Evolutionary conservation across 768 basidiomycete species (phyloP), one percentile per base, ranked within the genome.

Genomic region (Sarcomyxa edulis): DNA sequence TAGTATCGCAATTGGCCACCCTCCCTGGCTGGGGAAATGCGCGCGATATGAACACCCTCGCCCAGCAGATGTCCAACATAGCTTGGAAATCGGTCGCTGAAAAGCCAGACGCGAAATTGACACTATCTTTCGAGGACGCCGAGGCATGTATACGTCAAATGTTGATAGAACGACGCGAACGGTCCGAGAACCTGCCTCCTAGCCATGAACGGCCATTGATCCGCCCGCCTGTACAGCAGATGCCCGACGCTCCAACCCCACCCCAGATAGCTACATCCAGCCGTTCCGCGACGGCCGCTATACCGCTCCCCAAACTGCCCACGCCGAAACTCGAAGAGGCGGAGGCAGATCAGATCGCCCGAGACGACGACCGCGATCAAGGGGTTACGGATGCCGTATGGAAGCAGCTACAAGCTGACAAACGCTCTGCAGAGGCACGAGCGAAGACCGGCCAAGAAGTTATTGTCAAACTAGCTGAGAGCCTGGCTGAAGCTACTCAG

Each of bases 1-100:
- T 69, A 7, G 47, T 82, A 39, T 40, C 53, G 6, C 42, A 66
- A 10, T 59, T 82, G 45, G 61, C 72, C 6, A 27, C 42, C 7
- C 55, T 81, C 1, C 60, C 65, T 4, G 71, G 72, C 1, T 84
- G 83, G 83, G 83, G 81, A 10, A 84, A 84, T 34, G 83, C 81
- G 3, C 69, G 81, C 6, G 82, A 84, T 44, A 65, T 83, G 52
- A 61, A 72, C 36, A 73, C 72, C 0, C 56, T 81, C 4, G 55
- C 74, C 0, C 74, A 71, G 48, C 54, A 64, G 30, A 67, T 84
- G 60, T 54, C 66, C 8, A 55, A 61, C 12, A 21, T 48, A 2
- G 77, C 70, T 0, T 62, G 72, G 32, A 49, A 58, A 7, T 46
- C 50, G 21, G 35, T 53, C 21, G 46, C 46, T 8, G 35, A 35